Base-by-base conservation (phyloP, 2,329 filamentous ascomycete genomes). In the Colletotrichum orchidophilum region DNA sequence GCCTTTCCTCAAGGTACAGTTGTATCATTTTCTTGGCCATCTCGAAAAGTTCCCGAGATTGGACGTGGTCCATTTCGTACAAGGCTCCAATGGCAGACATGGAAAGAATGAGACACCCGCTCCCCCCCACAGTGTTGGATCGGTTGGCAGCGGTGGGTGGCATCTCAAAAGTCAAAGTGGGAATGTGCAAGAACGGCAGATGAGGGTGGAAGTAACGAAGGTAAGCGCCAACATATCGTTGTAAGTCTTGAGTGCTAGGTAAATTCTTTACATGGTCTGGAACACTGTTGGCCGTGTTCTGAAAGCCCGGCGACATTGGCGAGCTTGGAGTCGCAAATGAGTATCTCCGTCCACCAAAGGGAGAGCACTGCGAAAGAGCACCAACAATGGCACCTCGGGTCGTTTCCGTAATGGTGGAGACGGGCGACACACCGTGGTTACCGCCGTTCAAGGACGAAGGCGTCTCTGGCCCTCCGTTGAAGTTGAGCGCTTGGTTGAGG, bases 21-120 rank as follows among this genome's bases (percentile, higher is more conserved):
- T 96, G 92, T 69, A 98, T 97, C 92, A 97, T 94, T 83, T 95
- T 97, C 85, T 98, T 98, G 59, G 95, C 94, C 78, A 95, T 92
- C 75, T 97, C 94, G 77, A 98, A 98, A 8, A 99, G 83, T 57
- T 97, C 93, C 79, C 92, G 93, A 27, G 95, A 97, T 66, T 92
- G 89, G 31, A 87, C 86, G 70, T 92, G 90, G 71, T 98, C 95
- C 78, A 92, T 90, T 82, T 98, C 96, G 82, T 97, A 98, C 49
- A 98, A 85, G 42, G 84, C 83, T 63, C 84, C 84, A 67, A 88
- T 88, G n/a, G 94, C 93, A 57, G 94, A 93, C 92, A 97, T 96
- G 4, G 93, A 95, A 35, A 97, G 86, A 71, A 96, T 91, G 68
- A 97, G 86, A 80, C 96, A 98, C 63, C 94, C 95, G 70, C 93